phyloP scores from a whole-genome alignment of 202 grass and related monocot genomes.

The Schoenoplectus triqueter region DNA sequence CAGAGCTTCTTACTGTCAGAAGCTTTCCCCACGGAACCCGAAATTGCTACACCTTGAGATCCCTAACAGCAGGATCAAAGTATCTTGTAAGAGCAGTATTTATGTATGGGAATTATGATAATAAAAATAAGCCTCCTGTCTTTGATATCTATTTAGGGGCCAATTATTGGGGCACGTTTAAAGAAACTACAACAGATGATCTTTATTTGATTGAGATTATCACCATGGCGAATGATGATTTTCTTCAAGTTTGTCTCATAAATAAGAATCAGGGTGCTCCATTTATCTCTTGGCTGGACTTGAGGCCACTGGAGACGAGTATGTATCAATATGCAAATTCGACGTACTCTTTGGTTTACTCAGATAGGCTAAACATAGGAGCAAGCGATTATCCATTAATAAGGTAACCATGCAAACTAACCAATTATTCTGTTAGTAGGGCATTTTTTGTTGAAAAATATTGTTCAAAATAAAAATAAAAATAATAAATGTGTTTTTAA shows the following conservation, averaged over 20 bases:
- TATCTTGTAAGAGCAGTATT: slow-evolving; percentile 56
- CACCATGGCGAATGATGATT: slow-evolving; percentile 36
- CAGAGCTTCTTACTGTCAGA: slow-evolving; percentile 19
- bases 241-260: slow-evolving; percentile 59
- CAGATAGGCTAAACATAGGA: neutral
- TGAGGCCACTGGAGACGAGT: slow-evolving; percentile 46
- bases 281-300: slow-evolving; percentile 59
- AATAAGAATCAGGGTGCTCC: slow-evolving; percentile 53
- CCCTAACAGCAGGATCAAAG: slow-evolving; percentile 47
- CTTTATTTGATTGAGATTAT: slow-evolving; percentile 46
- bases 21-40: slow-evolving; percentile 51
- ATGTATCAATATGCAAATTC: slow-evolving; percentile 51
- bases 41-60: slow-evolving; percentile 62
- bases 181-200: neutral
- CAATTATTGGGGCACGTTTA: slow-evolving; percentile 54
- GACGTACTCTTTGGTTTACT: slow-evolving; percentile 38
- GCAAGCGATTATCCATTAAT: neutral
- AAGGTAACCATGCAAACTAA: neutral
- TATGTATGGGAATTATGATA: slow-evolving; percentile 60
- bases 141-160: slow-evolving; percentile 61
- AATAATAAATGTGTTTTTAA: too few species aligned
- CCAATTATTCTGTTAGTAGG: too few species aligned
- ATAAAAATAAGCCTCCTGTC: slow-evolving; percentile 39
- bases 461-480: too few species aligned
- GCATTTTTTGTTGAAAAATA: too few species aligned